A percentile compares a stretch with the other conserved stretches of the same genome.
Evolutionary conservation across 169 alveolate genomes (phyloP).

Genomic region (Plasmodium gaboni): DNA sequence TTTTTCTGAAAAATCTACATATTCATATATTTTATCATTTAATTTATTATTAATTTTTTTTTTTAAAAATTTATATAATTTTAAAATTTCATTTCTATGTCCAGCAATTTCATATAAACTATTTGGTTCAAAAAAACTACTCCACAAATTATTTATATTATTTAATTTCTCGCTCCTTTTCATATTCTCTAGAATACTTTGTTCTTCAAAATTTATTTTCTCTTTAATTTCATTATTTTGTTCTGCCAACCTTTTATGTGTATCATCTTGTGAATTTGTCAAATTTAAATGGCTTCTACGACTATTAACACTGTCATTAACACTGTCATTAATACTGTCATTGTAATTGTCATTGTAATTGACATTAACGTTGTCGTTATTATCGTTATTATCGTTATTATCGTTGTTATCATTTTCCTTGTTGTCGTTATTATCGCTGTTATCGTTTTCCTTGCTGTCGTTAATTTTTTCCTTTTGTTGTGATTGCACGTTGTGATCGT

Average conservation of each 20-base stretch:
- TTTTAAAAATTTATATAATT: slow-evolving; percentile 41
- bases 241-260: background rate
- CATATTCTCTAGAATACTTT: slow-evolving; percentile 15
- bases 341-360: too few species aligned
- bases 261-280: background rate
- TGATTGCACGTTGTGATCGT: too few species aligned
- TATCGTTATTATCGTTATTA: background rate
- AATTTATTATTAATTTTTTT: slow-evolving; percentile 3
- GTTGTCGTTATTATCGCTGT: too few species aligned
- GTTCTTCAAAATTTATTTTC: background rate
- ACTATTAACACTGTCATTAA: background rate
- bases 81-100: slow-evolving; percentile 49
- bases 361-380: background rate
- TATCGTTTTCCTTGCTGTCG: too few species aligned
- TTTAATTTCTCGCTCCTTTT: slow-evolving; percentile 37
- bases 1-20: background rate
- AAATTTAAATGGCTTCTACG: background rate
- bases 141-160: slow-evolving; percentile 28
- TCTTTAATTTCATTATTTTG: slow-evolving; percentile 14
- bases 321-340: background rate
- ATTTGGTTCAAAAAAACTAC: slow-evolving; percentile 52
- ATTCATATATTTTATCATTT: background rate
- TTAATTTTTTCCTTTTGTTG: too few species aligned
- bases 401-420: background rate
- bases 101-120: slow-evolving; percentile 66